A percentile compares a stretch with the other conserved stretches of the same genome.
Evolutionary conservation across 2,329 filamentous ascomycete species (phyloP).

Genomic region (Venturia oleaginea): DNA sequence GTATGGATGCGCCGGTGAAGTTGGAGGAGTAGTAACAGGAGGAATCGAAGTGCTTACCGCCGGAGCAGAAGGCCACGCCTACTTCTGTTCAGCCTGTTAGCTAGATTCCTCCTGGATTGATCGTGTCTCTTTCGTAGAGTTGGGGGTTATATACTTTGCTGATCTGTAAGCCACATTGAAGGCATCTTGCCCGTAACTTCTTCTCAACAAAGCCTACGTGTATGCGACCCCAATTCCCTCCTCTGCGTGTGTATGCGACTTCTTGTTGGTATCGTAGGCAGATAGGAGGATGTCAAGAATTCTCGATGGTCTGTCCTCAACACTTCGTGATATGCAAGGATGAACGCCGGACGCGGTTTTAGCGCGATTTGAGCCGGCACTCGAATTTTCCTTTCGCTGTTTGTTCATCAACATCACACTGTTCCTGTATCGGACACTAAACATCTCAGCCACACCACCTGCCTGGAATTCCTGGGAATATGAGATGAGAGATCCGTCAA

Average conservation of each 20-base stretch:
- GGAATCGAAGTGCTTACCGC: constrained; percentile 58
- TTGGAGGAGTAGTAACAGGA: not conserved
- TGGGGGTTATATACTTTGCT: constrained; percentile 64
- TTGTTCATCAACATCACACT: not conserved
- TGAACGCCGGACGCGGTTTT: not conserved
- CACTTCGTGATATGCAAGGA: not conserved
- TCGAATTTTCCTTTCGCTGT: not conserved
- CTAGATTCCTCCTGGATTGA: constrained; percentile 19
- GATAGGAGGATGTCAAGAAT: not conserved
- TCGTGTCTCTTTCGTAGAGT: constrained; percentile 9
- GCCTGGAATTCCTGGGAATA: not conserved
- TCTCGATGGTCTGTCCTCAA: not conserved
- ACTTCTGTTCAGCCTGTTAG: constrained; percentile 57
- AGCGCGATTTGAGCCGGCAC: not conserved
- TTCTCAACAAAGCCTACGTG: not conserved
- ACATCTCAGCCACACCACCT: not conserved
- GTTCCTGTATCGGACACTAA: not conserved
- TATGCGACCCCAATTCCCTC: not conserved
- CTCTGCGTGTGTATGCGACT: constrained; percentile 1
- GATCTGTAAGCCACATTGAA: constrained; percentile 92
- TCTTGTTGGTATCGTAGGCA: not conserved
- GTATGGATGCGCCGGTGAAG: not conserved
- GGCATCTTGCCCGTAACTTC: constrained; percentile 46
- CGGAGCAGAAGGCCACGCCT: constrained; percentile 94
- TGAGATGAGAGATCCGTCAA: not conserved